Evolutionary conservation across 2,329 filamentous ascomycete species (phyloP).

Genomic region (Neurospora sp.): DNA sequence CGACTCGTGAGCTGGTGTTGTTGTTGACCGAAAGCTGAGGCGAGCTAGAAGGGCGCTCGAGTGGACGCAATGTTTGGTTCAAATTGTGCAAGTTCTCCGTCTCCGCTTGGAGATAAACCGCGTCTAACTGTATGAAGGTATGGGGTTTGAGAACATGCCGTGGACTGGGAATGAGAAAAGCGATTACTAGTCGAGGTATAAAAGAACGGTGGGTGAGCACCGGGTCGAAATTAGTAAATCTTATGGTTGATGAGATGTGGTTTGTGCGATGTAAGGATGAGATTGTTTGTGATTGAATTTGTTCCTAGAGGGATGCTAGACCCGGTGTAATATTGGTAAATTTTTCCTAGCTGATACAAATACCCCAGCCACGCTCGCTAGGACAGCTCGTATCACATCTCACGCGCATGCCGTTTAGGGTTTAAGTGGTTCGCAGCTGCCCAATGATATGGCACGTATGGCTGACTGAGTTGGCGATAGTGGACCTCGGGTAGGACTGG

Average conservation of each 20-base stretch:
- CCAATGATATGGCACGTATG: background rate
- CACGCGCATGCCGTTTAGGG: background rate
- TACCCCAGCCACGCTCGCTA: background rate
- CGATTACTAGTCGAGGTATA: background rate
- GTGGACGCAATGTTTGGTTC: background rate
- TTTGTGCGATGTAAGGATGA: background rate
- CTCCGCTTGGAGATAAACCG: background rate
- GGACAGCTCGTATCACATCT: background rate
- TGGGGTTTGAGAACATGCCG: background rate
- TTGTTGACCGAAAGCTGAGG: background rate
- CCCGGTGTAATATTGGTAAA: background rate
- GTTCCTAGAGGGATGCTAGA: background rate
- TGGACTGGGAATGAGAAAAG: background rate
- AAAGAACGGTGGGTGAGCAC: background rate
- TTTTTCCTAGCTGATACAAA: background rate
- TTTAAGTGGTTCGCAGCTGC: background rate
- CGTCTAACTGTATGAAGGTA: background rate
- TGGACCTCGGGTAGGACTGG: background rate
- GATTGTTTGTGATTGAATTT: background rate
- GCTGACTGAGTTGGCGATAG: background rate
- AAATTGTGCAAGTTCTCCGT: background rate
- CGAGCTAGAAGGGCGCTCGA: background rate
- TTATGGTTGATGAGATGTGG: background rate
- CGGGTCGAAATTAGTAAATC: background rate
- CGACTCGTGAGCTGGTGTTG: background rate